Conservation (phyloP, 176 grass and related monocot species). For the Eragrostis curvula region DNA sequence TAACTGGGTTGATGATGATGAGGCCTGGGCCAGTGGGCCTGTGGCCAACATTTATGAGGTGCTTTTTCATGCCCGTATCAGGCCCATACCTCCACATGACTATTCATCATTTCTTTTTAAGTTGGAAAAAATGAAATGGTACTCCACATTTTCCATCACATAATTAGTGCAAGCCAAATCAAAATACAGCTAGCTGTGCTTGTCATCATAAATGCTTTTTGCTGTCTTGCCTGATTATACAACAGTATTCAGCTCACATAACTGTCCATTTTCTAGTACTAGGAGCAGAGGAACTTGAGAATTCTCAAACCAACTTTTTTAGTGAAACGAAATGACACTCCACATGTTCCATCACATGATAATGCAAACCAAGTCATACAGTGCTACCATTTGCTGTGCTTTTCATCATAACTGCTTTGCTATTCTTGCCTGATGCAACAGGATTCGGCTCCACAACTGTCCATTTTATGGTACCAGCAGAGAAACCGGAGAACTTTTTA, state of each 20-base stretch:
- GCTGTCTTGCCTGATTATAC: too few species aligned
- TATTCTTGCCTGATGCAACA: too few species aligned
- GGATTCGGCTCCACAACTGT: too few species aligned
- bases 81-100: neutral
- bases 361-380: neutral
- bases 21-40: too few species aligned
- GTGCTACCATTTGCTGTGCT: neutral
- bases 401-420: neutral
- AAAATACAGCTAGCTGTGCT: neutral
- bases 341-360: too few species aligned
- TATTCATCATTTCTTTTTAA: too few species aligned
- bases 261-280: too few species aligned
- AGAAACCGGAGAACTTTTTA: neutral
- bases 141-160: neutral
- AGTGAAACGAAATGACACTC: neutral
- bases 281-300: neutral
- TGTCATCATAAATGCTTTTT: neutral
- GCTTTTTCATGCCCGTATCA: neutral
- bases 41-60: slow-evolving; percentile 7
- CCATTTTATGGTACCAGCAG: too few species aligned
- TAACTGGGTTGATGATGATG: too few species aligned
- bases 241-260: too few species aligned
- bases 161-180: neutral
- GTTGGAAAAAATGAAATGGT: too few species aligned
- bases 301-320: neutral